Percentiles rank a stretch among this genome's conserved stretches.
These are phyloP conservation scores for Candida tibetensis DNA, from an alignment of 805 yeast genomes.

Conservation along the genomic window DNA sequence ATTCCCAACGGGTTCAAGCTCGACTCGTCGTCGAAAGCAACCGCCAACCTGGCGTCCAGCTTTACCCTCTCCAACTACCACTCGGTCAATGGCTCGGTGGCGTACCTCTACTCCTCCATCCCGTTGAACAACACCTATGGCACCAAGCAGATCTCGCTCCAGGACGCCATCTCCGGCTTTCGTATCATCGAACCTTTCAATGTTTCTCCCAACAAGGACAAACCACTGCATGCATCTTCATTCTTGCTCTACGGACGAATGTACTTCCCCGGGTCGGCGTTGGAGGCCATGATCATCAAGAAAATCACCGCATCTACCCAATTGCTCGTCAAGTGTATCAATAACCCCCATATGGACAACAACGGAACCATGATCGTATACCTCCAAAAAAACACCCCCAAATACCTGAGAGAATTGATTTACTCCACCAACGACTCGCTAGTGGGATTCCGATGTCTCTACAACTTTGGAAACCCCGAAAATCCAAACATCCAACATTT, in stretches of 20 bases:
- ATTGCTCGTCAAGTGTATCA: slow-evolving; percentile 69
- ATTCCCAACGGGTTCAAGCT: slow-evolving; percentile 67
- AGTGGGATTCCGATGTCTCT: slow-evolving; percentile 75
- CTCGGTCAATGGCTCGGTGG: slow-evolving; percentile 73
- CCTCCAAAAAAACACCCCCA: slow-evolving; percentile 64
- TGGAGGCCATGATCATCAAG: slow-evolving; percentile 84
- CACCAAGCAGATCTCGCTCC: slow-evolving; percentile 54
- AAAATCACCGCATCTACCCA: slow-evolving; percentile 60
- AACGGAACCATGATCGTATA: slow-evolving; percentile 63
- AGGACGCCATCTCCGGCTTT: slow-evolving; percentile 70
- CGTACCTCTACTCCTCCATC: slow-evolving; percentile 72
- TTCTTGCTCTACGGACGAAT: slow-evolving; percentile 77
- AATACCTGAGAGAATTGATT: slow-evolving; percentile 66
- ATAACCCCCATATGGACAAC: slow-evolving; percentile 55
- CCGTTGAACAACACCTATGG: slow-evolving; percentile 52
- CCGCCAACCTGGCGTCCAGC: slow-evolving; percentile 69
- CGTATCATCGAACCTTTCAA: slow-evolving; percentile 49
- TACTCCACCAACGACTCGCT: slow-evolving; percentile 83
- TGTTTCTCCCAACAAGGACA: slow-evolving; percentile 5
- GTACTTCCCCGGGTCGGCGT: slow-evolving; percentile 80
- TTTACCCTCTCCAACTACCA: slow-evolving; percentile 64
- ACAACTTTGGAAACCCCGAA: slow-evolving; percentile 49
- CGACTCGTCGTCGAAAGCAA: slow-evolving; percentile 66
- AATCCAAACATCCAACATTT: slow-evolving; percentile 3
- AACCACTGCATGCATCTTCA: slow-evolving; percentile 2